phyloP scores from a whole-genome alignment of 2,329 filamentous ascomycete genomes.

The Penicillium crustosum region DNA sequence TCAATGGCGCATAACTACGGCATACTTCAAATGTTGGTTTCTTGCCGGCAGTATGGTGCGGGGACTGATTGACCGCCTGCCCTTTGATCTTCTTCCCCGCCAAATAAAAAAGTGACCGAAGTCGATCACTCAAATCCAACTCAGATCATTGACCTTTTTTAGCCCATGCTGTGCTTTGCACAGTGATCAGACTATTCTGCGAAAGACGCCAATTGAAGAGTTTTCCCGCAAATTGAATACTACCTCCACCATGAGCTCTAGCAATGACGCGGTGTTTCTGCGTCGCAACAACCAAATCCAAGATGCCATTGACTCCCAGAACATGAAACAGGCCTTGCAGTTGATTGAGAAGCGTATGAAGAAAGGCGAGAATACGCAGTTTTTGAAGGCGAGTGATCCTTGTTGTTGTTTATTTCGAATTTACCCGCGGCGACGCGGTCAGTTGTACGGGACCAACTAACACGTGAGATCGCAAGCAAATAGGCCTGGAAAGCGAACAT shows the following conservation, averaged over 20 bases:
- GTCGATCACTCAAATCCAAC: not conserved
- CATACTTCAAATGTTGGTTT: not conserved
- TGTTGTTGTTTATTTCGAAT: not conserved
- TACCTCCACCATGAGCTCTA: constrained; percentile 31
- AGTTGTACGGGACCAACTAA: not conserved
- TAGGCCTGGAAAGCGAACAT: constrained; percentile 48
- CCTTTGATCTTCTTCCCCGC: constrained; percentile 19
- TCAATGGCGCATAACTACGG: not conserved
- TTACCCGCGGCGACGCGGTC: not conserved
- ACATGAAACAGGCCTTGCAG: constrained; percentile 52
- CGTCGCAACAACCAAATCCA: constrained; percentile 52
- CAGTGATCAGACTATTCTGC: constrained; percentile 21
- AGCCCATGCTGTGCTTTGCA: constrained; percentile 28
- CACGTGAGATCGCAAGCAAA: not conserved
- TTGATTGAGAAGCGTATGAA: constrained; percentile 55
- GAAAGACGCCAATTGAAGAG: not conserved
- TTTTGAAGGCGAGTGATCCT: constrained; percentile 36
- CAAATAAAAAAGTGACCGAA: constrained; percentile 18
- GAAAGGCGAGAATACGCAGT: constrained; percentile 52
- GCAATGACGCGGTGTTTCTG: constrained; percentile 42
- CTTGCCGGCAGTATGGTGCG: constrained; percentile 10
- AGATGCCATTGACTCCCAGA: constrained; percentile 50
- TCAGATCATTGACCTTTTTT: constrained; percentile 2
- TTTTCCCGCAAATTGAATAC: not conserved
- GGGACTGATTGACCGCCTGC: constrained; percentile 18